phyloP scores from a whole-genome alignment of 2,329 filamentous ascomycete genomes.

The Xylariales sp. region DNA sequence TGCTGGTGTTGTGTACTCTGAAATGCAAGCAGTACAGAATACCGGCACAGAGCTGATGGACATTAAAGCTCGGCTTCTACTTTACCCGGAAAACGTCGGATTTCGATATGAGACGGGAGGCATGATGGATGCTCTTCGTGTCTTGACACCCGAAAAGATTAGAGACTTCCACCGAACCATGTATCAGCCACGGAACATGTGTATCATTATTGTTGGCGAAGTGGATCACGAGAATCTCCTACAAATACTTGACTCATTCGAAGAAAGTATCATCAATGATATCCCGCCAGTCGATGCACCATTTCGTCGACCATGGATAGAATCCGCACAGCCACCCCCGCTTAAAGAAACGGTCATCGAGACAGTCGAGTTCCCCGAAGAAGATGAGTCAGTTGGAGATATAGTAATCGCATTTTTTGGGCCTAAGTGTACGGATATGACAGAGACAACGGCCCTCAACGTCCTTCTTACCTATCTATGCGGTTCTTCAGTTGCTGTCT shows the following conservation, averaged over 20 bases:
- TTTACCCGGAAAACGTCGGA: constrained; percentile 90
- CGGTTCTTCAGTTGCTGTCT: constrained; percentile 89
- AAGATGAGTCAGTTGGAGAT: constrained; percentile 93
- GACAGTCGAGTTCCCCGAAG: constrained; percentile 91
- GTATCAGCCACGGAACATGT: constrained; percentile 97
- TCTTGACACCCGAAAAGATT: constrained; percentile 88
- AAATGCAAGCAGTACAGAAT: constrained; percentile 97
- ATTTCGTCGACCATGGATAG: constrained; percentile 91
- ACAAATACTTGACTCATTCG: constrained; percentile 85
- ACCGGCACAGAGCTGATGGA: constrained; percentile 88
- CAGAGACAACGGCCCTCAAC: constrained; percentile 78
- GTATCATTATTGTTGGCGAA: constrained; percentile 91
- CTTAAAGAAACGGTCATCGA: constrained; percentile 79
- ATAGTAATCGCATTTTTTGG: constrained; percentile 88
- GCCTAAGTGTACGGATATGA: constrained; percentile 78
- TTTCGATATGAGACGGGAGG: constrained; percentile 99
- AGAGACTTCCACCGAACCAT: constrained; percentile 95
- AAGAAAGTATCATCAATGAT: constrained; percentile 84
- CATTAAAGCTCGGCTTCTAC: constrained; percentile 78
- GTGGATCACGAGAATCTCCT: constrained; percentile 85
- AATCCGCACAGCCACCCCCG: constrained; percentile 81
- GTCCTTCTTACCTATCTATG: constrained; percentile 87
- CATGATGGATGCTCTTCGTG: constrained; percentile 90
- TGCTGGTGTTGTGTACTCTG: constrained; percentile 96
- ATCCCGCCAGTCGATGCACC: constrained; percentile 80